Evolutionary conservation across 148 eudicot genomes (phyloP).

Genomic region (Simmondsia chinensis): DNA sequence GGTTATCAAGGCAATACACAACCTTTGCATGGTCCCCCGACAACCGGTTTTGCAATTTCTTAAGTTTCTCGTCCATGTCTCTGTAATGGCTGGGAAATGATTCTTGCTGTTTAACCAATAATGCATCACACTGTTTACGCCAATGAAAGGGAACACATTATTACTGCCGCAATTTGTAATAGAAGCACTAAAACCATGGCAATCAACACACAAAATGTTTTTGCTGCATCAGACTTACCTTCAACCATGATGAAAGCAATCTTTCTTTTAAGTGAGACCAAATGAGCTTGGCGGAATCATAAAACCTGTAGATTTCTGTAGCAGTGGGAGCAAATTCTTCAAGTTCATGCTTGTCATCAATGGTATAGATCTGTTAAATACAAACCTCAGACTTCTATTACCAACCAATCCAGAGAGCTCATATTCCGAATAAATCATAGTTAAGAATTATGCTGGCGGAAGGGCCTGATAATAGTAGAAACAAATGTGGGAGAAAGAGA

Average conservation of each 20-base stretch:
- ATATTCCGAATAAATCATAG: too few relatives aligned
- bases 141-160: slow-evolving; percentile 1
- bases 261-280: slow-evolving; percentile 25
- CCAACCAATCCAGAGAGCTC: too few relatives aligned
- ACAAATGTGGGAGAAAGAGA: too few relatives aligned
- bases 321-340: slow-evolving; percentile 31
- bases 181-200: neutral
- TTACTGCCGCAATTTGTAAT: too few relatives aligned
- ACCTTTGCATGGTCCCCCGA: slow-evolving; percentile 32
- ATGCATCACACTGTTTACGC: slow-evolving; percentile 35
- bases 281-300: slow-evolving; percentile 21
- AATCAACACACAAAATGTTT: neutral
- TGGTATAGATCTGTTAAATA: slow-evolving; percentile 25
- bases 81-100: slow-evolving; percentile 18
- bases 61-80: slow-evolving; percentile 22
- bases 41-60: slow-evolving; percentile 26
- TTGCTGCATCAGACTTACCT: slow-evolving; percentile 19
- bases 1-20: slow-evolving; percentile 49
- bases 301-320: slow-evolving; percentile 24
- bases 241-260: slow-evolving; percentile 28
- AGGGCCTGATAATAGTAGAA: too few relatives aligned
- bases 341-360: slow-evolving; percentile 27
- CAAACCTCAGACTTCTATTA: too few relatives aligned
- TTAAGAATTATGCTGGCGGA: too few relatives aligned
- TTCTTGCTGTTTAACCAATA: slow-evolving; percentile 21